Percentiles rank a stretch among this genome's conserved stretches.
phyloP scores from a whole-genome alignment of 345 rosid species.

The Lenwebbia sp. region DNA sequence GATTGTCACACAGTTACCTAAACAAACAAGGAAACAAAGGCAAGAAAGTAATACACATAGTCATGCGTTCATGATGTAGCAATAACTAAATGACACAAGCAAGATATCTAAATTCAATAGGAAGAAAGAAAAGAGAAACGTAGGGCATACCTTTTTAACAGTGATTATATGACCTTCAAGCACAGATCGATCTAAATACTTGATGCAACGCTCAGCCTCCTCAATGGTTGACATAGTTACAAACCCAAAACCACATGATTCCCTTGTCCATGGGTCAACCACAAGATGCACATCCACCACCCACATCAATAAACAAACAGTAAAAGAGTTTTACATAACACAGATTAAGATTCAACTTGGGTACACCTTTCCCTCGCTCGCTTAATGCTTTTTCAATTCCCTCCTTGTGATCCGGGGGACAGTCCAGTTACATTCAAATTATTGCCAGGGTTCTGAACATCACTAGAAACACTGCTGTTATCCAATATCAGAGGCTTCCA shows the following conservation, averaged over 20 bases:
- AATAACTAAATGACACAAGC: too few relatives aligned
- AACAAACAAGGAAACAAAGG: neutral
- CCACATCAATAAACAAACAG: neutral
- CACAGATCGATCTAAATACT: slow-evolving; percentile 56
- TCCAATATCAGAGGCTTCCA: neutral
- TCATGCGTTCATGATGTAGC: too few relatives aligned
- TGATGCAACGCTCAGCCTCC: slow-evolving; percentile 74
- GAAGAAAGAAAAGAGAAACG: slow-evolving; percentile 46
- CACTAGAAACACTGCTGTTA: slow-evolving; percentile 37
- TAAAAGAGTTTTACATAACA: neutral
- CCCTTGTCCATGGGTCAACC: slow-evolving; percentile 89
- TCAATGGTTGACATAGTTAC: slow-evolving; percentile 49
- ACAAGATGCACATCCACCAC: slow-evolving; percentile 79
- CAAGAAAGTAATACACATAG: neutral
- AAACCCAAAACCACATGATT: slow-evolving; percentile 86
- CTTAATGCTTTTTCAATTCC: slow-evolving; percentile 65
- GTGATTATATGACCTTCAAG: slow-evolving; percentile 74
- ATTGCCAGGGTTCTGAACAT: slow-evolving; percentile 83
- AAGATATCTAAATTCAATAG: too few relatives aligned
- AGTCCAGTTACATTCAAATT: slow-evolving; percentile 86
- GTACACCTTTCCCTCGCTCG: slow-evolving; percentile 56
- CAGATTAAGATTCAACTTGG: neutral
- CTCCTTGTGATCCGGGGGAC: slow-evolving; percentile 59
- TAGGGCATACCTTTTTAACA: slow-evolving; percentile 91
- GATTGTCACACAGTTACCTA: too few relatives aligned